Percentiles rank a stretch among this genome's conserved stretches.
Evolutionary conservation across 1,139 yeast species (phyloP).

Genomic region (Pichia sp.): DNA sequence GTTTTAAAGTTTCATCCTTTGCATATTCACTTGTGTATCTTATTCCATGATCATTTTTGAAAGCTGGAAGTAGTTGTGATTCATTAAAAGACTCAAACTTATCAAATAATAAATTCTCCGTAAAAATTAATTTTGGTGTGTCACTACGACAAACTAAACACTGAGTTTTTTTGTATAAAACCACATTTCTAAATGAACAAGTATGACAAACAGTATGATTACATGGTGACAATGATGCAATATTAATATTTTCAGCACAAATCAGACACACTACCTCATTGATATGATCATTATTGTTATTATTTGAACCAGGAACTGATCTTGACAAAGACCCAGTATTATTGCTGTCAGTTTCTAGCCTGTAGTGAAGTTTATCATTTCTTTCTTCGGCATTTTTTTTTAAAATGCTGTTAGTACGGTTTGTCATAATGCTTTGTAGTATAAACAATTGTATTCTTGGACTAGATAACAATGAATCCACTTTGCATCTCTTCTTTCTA

Average conservation of each 20-base stretch:
- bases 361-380: too few species aligned
- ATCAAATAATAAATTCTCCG: constrained; percentile 37
- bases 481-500: too few species aligned
- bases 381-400: too few species aligned
- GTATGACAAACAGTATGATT: constrained; percentile 77
- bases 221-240: constrained; percentile 74
- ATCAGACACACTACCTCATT: constrained; percentile 58
- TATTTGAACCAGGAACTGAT: too few species aligned
- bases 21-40: constrained; percentile 45
- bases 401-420: too few species aligned
- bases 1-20: constrained; percentile 38
- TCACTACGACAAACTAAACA: constrained; percentile 85
- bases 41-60: constrained; percentile 42
- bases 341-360: too few species aligned
- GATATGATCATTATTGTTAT: constrained; percentile 30
- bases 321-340: neutral
- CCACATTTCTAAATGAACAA: constrained; percentile 81
- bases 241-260: constrained; percentile 67
- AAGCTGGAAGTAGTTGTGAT: constrained; percentile 17
- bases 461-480: too few species aligned
- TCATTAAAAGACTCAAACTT: constrained; percentile 18
- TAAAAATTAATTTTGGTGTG: constrained; percentile 51
- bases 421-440: too few species aligned
- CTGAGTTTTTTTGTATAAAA: constrained; percentile 61
- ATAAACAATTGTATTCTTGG: too few species aligned